These are phyloP conservation scores for Pythium plurisporium DNA, from an alignment of 352 stramenopile species.

Conservation along the genomic window DNA sequence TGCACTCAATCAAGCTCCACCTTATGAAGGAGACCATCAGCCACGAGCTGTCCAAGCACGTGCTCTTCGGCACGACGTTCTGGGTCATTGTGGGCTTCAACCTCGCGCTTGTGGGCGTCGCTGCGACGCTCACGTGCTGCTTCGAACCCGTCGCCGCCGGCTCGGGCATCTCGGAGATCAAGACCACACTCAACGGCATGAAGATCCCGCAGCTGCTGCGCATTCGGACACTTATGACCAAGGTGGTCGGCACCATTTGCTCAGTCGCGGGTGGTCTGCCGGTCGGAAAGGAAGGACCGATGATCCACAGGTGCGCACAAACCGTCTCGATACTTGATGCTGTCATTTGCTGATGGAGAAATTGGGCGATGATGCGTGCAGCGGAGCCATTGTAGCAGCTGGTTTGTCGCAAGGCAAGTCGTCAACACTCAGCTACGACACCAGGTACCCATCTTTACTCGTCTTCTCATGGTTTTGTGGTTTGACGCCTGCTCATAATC, in stretches of 20 bases:
- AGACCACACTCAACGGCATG: conserved; percentile 98
- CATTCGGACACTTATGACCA: conserved; percentile 95
- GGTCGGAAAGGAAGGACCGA: conserved; percentile 87
- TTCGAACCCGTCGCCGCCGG: conserved; percentile 93
- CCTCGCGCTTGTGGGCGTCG: conserved; percentile 89
- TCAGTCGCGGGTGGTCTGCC: conserved; percentile 71
- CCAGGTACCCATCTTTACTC: too few relatives aligned
- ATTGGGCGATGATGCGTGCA: too few relatives aligned
- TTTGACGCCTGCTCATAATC: too few relatives aligned
- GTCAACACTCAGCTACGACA: conserved; percentile 83
- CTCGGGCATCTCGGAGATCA: conserved; percentile 97
- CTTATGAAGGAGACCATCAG: conserved; percentile 60
- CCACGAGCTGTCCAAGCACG: conserved; percentile 48
- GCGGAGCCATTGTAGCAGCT: conserved; percentile 91
- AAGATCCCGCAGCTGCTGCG: conserved; percentile 94
- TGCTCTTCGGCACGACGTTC: conserved; percentile 83
- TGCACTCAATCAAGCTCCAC: conserved; percentile 67
- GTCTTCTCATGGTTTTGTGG: too few relatives aligned
- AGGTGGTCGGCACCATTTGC: conserved; percentile 90
- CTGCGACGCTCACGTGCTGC: conserved; percentile 89
- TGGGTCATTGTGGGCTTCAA: conserved; percentile 90
- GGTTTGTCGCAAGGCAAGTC: conserved; percentile 94
- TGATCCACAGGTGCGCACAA: conserved; percentile 86
- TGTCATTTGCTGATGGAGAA: too few relatives aligned
- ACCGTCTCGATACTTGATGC: too few relatives aligned